Conservation (phyloP, 2,329 filamentous ascomycete species). For the Claviceps humidiphila region DNA sequence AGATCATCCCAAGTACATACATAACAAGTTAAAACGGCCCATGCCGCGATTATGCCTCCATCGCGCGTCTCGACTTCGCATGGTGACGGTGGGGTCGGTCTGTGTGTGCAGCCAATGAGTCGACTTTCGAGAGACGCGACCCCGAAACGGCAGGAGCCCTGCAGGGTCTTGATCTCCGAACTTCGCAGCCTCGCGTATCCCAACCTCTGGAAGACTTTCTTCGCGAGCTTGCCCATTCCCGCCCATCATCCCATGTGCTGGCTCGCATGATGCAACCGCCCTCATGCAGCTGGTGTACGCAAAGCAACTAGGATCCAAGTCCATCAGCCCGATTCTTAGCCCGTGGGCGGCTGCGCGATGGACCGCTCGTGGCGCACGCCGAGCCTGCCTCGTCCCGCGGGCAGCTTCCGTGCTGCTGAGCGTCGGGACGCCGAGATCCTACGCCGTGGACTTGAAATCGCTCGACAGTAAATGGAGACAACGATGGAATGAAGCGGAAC, state of each 20-base stretch:
- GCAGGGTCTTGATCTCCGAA: constrained; percentile 1
- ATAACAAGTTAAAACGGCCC: no score
- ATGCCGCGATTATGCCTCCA: no score
- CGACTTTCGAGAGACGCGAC: background rate
- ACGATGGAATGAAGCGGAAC: constrained; percentile 24
- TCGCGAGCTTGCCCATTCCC: background rate
- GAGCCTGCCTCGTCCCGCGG: background rate
- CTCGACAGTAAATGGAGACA: constrained; percentile 39
- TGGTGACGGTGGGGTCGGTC: no score
- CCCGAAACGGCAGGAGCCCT: constrained; percentile 4
- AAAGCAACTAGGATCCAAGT: constrained; percentile 12
- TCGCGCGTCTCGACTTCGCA: no score
- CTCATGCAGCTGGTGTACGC: constrained; percentile 17
- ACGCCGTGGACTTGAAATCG: constrained; percentile 32
- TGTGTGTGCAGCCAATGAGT: no score
- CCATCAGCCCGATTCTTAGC: constrained; percentile 5
- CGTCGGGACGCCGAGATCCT: constrained; percentile 16
- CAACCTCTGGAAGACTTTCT: background rate
- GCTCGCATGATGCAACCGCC: constrained; percentile 11
- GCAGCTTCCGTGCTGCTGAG: background rate
- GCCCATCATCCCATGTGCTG: background rate
- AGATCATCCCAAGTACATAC: no score
- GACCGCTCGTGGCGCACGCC: background rate
- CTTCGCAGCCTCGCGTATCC: background rate
- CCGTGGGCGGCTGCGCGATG: constrained; percentile 3